Percentiles rank a stretch among this genome's conserved stretches.
These are phyloP conservation scores for Penicillium crustosum DNA, from an alignment of 2,329 filamentous ascomycete genomes.

Conservation along the genomic window DNA sequence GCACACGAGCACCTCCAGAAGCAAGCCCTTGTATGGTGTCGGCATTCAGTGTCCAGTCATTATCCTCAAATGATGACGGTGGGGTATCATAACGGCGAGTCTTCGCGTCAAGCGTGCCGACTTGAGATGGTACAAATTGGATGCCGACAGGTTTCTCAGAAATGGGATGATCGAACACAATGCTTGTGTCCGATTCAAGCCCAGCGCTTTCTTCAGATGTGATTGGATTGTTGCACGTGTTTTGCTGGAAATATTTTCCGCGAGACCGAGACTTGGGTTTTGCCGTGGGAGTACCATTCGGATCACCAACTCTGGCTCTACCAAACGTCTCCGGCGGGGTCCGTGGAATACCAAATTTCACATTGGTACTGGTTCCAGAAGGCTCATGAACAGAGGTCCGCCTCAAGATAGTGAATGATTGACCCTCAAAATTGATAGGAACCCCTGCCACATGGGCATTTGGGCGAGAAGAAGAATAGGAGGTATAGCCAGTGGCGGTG, in stretches of 20 bases:
- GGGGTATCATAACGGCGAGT: conserved; percentile 29
- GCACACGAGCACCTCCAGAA: conserved; percentile 18
- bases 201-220: conserved; percentile 31
- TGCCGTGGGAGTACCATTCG: conserved; percentile 3
- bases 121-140: conserved; percentile 30
- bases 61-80: conserved; percentile 39
- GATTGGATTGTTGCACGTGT: conserved; percentile 12
- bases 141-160: conserved; percentile 18
- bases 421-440: not conserved
- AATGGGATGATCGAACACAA: conserved; percentile 33
- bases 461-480: not conserved
- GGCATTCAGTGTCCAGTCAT: conserved; percentile 18
- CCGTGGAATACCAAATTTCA: not conserved
- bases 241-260: not conserved
- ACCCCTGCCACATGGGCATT: not conserved
- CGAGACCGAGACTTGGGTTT: conserved; percentile 6
- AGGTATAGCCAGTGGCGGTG: not conserved
- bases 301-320: not conserved
- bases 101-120: conserved; percentile 20
- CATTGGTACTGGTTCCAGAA: not conserved
- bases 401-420: conserved; percentile 11
- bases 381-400: not conserved
- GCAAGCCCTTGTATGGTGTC: conserved; percentile 17
- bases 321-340: not conserved
- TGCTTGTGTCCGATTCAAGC: conserved; percentile 33